Evolutionary conservation across 495 filamentous ascomycete genomes (phyloP), one percentile per base, ranked within the genome.

Genomic region (Neurospora sublineolata): DNA sequence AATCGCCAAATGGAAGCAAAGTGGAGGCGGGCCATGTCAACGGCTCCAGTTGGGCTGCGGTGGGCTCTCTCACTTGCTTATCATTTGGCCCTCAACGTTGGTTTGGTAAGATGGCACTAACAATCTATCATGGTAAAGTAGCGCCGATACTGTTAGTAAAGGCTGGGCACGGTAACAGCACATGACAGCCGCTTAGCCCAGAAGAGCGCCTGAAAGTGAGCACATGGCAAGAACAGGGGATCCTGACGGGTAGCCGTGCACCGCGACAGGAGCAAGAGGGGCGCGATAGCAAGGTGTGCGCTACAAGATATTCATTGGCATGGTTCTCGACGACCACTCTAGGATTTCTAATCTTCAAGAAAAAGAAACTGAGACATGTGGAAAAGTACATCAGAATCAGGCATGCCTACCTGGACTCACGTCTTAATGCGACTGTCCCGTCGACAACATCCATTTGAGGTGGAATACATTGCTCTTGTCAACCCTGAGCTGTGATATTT

Each of bases 221-320:
- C 52, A 64, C 52, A 64, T 64, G 52, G 52, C 52, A 33, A 64
- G 52, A 64, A 64, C 10, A 64, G 52, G 52, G 52, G 52, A 60
- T 60, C 52, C 52, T 60, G 52, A 60, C 27, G 52, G 16, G 42
- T 27, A 58, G 27, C 52, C 52, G 46, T 58, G 46, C 46, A 20
- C 46, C 10, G 5, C 8, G 52, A 30, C 52, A 60, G 52, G 52
- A 23, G 23, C 23, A 58, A 23, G 10, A 42, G 40, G 40, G 40
- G 40, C 4, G 40, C 20, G 44, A 52, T 12, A 27, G 14, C 20
- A 52, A 7, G 46, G 46, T 7, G 46, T 58, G 1, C 23, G 4
- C 46, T 58, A 58, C 46, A 58, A 30, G 11, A 30, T 58, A 58
- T 27, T 46, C 42, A 46, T 23, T 23, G n/a, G 9, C 9, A 4